Base-by-base conservation (phyloP, 805 yeast species). In the Candida vartiovaarae region DNA sequence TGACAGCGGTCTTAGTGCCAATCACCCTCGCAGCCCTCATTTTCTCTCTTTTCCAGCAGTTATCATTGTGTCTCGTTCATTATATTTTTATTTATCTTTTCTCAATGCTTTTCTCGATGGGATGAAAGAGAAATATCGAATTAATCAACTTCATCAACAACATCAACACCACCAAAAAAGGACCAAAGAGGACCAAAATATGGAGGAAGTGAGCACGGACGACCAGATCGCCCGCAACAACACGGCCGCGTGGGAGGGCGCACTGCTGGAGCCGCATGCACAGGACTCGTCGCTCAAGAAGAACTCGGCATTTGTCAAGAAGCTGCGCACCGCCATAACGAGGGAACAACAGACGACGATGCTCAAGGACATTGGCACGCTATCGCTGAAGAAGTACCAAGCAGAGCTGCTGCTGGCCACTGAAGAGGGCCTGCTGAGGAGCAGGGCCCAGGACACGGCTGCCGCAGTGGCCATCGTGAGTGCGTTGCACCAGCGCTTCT, bases 261-360 rank as follows among this genome's bases (percentile, higher is more conserved):
- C 44, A 24, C 43, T 49, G 2, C 8, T 26, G 6, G 54, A 46
- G 26, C 47, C 51, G 2, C n/a, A 45, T 11, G 40, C 52, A 8
- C 60, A 80, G 8, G 96, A 89, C 57, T 68, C 95, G 0, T 82
- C 90, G 44, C 67, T 89, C 51, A 89, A 89, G 67, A 85, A 82
- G 60, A 86, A 90, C 57, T 78, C 87, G 4, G 83, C 88, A 0
- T 84, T 86, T 55, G 80, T 88, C 40, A 84, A 81, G 58, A 83
- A 82, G 53, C 57, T 89, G 41, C 73, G 80, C 49, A 67, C 74
- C 3, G 68, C 80, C 2, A 61, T 88, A 25, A 73, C 67, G 33
- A 71, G 70, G 34, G 90, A 82, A 6, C 71, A 71, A 34, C 61
- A 62, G 44, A 52, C 58, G 2, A 57, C 71, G 6, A 61, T 84